Base-by-base conservation (phyloP, 805 yeast species). In the Candida glaebosa region DNA sequence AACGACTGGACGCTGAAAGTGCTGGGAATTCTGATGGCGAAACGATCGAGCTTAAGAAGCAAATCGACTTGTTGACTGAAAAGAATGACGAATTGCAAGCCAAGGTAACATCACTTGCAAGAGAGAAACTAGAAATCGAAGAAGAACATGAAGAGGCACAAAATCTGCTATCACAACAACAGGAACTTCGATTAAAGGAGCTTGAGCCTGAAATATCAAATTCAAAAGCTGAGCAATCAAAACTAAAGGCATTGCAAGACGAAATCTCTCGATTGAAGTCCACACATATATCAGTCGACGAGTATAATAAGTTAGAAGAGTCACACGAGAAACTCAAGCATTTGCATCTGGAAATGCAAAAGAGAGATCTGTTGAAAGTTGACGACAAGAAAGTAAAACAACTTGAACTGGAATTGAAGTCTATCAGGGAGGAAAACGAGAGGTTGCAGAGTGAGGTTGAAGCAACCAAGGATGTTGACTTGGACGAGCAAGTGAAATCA, bases 371-470 rank as follows among this genome's bases (percentile, higher is more conserved):
- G 9, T 7, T 10, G 26, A 22, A 6, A 22, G 10, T 10, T 22
- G 26, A 19, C 9, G 4, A 25, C 10, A 16, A 17, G 20, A 12
- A 12, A 8, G 18, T 34, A 16, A 12, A n/a, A 9, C 25, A 34
- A 34, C 22, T 34, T 17, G 6, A 34, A 14, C 10, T 12, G n/a
- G 25, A 34, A 34, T 10, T 34, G n/a, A 12, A 18, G 4, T 5
- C 25, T 4, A 7, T 34, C 5, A 34, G 20, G 14, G 14, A 34
- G n/a, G 15, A n/a, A 4, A 44, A 41, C 32, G 26, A 35, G 16
- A 41, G 28, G 30, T 28, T 46, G n/a, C 19, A 44, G 24, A 37
- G 40, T 30, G 48, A 47, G 14, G 5, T 45, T 4, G 53, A 49
- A 37, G 38, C 47, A 25, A 40, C 5, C n/a, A 26, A 35, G 18